These are phyloP conservation scores for Verticillium alfalfae DNA, from an alignment of 2,329 filamentous ascomycete genomes.

Conservation along the genomic window DNA sequence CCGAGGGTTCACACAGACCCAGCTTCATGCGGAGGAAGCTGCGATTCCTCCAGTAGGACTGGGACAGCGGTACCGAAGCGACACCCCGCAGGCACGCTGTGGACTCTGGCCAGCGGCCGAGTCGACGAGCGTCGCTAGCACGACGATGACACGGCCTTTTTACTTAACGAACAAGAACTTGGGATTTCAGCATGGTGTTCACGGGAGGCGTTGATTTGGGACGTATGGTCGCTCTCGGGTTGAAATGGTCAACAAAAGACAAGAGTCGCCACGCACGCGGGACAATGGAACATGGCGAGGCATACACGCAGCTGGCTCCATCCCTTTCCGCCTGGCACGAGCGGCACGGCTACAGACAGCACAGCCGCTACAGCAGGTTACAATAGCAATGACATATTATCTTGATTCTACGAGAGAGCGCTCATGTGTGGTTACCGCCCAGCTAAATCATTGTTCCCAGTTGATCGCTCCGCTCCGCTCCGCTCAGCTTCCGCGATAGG, in stretches of 20 bases:
- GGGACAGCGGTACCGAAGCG: neutral
- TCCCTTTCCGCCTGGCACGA: neutral
- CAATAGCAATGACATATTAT: neutral
- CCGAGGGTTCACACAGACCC: neutral
- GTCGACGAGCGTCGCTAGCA: neutral
- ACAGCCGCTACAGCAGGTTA: neutral
- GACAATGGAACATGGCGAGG: neutral
- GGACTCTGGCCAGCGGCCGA: neutral
- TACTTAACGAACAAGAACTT: neutral
- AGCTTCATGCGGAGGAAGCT: neutral
- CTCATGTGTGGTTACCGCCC: too few relatives aligned
- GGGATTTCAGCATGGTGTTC: slow-evolving; percentile 9
- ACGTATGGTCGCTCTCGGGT: neutral
- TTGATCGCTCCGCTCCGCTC: too few relatives aligned
- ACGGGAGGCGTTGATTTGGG: neutral
- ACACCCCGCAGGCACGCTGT: neutral
- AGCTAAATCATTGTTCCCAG: too few relatives aligned
- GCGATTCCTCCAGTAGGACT: slow-evolving; percentile 8
- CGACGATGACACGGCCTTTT: slow-evolving; percentile 7
- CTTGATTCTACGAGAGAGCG: neutral
- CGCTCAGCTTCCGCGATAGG: slow-evolving; percentile 67
- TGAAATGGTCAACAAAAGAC: neutral
- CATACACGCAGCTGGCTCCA: neutral
- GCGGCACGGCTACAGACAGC: neutral
- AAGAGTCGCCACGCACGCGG: neutral